Evolutionary conservation across 192 early-diverging fungal species (phyloP), one percentile per base, ranked within the genome.

Genomic region (Coemansia reversa): DNA sequence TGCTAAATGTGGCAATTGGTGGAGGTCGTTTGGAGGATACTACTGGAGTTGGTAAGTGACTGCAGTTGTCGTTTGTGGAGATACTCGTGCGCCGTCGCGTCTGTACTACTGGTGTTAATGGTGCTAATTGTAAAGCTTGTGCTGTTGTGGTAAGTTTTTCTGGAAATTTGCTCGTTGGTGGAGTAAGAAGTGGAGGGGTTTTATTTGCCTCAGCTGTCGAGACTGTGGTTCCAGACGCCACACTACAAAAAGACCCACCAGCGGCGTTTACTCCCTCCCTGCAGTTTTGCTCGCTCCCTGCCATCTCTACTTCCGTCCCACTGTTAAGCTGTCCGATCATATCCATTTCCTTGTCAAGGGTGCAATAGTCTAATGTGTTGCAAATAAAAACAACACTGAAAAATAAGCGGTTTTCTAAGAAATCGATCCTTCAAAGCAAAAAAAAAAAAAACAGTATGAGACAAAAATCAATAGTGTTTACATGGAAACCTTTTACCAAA

Each of bases 401-500:
- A 58, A 58, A 14, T 22, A 58, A 58, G 18, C 8, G 8, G 55
- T 19, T 5, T 23, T 3, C 16, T 16, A 28, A n/a, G 7, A 32
- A 39, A 19, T 39, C 14, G 32, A 2, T 7, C 1, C 14, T 57
- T 30, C 18, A 55, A 23, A 51, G n/a, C 4, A 51, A 55, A 55
- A 27, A 75, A 42, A 80, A 80, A 33, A 71, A 67, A 25, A 24
- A 48, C 39, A 63, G 55, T 35, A 35, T 11, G 33, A 11, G 3
- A 11, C 0, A 12, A 35, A 35, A 35, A 35, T 35, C 1, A 7
- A 11, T 7, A 7, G 33, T 35, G 33, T 35, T 35, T 35, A 35
- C 11, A 12, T 12, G 33, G 33, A 35, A 11, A 35, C 33, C 27
- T 27, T 27, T 27, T 35, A 35, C 33, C 33, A 35, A 12, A 35